Base-by-base conservation (phyloP, 768 basidiomycete genomes). In the Podaxis sp. region DNA sequence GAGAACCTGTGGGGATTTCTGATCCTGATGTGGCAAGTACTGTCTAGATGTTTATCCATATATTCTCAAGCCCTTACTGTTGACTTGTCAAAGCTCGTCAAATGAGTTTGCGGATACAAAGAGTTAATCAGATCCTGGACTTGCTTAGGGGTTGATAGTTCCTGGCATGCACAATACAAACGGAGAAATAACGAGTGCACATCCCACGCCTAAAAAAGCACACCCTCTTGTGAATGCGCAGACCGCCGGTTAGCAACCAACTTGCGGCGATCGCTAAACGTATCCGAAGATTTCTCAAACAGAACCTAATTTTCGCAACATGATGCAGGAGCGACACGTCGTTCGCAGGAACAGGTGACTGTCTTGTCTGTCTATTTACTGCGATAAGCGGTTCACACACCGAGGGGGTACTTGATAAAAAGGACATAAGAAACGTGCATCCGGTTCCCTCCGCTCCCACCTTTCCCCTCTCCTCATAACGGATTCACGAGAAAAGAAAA, bases 331-430 rank as follows among this genome's bases (percentile, higher is more conserved):
- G 16, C 38, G 38, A 40, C 38, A 40, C 42, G 42, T 44, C 42
- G 42, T 44, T 16, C n/a, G n/a, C 42, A 5, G 16, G 40, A 14
- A 18, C 42, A 18, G 42, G 18, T 32, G 32, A 48, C 42, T n/a
- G 42, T 14, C 18, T 50, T 28, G 23, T 52, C 32, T 52, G 16
- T 32, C 50, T 16, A 10, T 16, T 32, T 51, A 32, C 28, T 18
- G 25, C 28, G 47, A 42, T 55, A 55, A 55, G 54, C 54, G 23
- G 27, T 55, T 54, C 35, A 54, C 54, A 55, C 37, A 7, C 54
- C 2, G 21, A 42, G 11, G 5, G 9, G 13, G 11, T 21, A 21
- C 44, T 27, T 56, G 23, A 47, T 56, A 56, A 35, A 56, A 47
- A 23, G 44, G 38, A 23, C 47, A 13, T 23, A 13, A 6, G 9